A percentile compares a stretch with the other conserved stretches of the same genome.
Evolutionary conservation across 257 asterid genomes (phyloP).

Genomic region (Verbascum thapsus): DNA sequence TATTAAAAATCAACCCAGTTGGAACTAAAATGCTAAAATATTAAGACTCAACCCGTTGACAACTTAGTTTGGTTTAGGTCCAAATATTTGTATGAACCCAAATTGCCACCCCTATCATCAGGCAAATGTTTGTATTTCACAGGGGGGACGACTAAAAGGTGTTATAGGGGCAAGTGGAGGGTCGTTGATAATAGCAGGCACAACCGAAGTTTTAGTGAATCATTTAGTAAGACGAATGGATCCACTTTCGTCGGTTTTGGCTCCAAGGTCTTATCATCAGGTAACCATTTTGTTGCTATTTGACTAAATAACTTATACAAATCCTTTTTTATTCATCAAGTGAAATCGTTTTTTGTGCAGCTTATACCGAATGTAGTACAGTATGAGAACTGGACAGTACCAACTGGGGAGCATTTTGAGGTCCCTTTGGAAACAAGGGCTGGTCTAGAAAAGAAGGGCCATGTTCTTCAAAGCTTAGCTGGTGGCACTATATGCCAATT

Average conservation of each 20-base stretch:
- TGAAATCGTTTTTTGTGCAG: conserved; percentile 45
- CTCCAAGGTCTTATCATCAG: too few species aligned
- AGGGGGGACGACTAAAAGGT: conserved; percentile 53
- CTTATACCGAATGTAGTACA: conserved; percentile 53
- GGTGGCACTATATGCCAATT: conserved; percentile 68
- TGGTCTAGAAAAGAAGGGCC: conserved; percentile 50
- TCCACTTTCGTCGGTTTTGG: too few species aligned
- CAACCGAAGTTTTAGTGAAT: conserved; percentile 57
- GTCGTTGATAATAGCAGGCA: conserved; percentile 47
- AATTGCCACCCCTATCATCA: too few species aligned
- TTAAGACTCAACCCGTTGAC: too few species aligned
- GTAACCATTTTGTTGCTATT: too few species aligned
- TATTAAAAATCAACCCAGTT: too few species aligned
- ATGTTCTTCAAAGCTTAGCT: conserved; percentile 45
- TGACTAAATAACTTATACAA: too few species aligned
- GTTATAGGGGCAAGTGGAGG: conserved; percentile 82
- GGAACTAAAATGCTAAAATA: too few species aligned
- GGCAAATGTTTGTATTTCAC: background rate
- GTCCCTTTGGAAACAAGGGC: conserved; percentile 40
- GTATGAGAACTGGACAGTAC: conserved; percentile 73
- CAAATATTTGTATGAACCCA: too few species aligned
- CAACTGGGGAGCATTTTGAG: conserved; percentile 60
- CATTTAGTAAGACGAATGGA: conserved; percentile 53
- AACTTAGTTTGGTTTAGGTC: too few species aligned
- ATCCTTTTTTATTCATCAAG: too few species aligned